Evolutionary conservation across 1,139 yeast genomes (phyloP), one percentile per base, ranked within the genome.

Genomic region (Suhomyces bolitotheri): DNA sequence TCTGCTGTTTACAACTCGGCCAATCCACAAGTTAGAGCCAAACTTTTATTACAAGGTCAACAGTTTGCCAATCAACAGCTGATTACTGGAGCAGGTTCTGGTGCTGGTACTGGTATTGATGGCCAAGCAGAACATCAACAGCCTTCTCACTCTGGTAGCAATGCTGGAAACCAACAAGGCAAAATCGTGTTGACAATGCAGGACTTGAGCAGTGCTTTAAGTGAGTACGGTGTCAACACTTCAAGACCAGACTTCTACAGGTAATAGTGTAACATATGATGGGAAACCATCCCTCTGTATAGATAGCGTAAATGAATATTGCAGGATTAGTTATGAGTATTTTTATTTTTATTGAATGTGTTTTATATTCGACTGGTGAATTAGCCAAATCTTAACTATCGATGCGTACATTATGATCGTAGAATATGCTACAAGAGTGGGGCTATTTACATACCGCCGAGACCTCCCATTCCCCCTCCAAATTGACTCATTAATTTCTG

Each of bases 191-290:
- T 88, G 47, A 87, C 96, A 0, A 83, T 86, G 85, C 95, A 87
- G 44, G 96, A 88, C 54, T 70, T 88, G 51, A 82, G 94, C 48
- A 82, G 85, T 53, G 96, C 96, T 0, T 63, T 88, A 46, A 76
- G 89, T 26, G 99, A 94, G 57, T 92, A 92, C 54, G 99, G 99
- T 1, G 71, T 94, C 51, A 90, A 92, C 54, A 78, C 94, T 4
- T 77, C 83, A 41, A 74, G 97, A 47, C 97, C 98, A 1, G 97
- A 90, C 47, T 94, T 90, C 58, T 94, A 92, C 62, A 79, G 95
- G 23, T 47, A 31, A 33, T 13, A 25, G 5, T 23, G 27, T 23
- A 23, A n/a, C 20, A 17, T 17, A 17, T 8, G 20, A 17, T 17
- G 7, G 8, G n/a, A n/a, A n/a, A n/a, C n/a, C n/a, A n/a, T n/a